A percentile compares a stretch with the other conserved stretches of the same genome.
Conservation (phyloP, 2,329 filamentous ascomycete genomes). For the Hymenoscyphus occultus region DNA sequence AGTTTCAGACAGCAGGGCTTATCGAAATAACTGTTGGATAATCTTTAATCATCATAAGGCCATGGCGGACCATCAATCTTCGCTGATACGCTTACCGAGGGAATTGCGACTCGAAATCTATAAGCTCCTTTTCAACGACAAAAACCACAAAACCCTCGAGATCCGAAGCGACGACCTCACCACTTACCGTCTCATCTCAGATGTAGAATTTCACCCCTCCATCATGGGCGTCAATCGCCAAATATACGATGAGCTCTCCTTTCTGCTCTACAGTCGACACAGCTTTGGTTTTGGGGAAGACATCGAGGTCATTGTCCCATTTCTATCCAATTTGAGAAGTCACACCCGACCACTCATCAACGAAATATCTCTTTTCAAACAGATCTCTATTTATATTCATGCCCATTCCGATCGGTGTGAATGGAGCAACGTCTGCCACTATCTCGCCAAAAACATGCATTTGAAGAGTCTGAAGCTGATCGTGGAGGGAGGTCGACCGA, state of each 20-base stretch:
- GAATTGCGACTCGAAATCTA: conserved; percentile 34
- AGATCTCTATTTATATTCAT: conserved; percentile 50
- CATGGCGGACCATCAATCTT: conserved; percentile 19
- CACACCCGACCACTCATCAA: conserved; percentile 46
- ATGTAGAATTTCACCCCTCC: conserved; percentile 42
- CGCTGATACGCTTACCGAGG: conserved; percentile 28
- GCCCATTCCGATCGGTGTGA: conserved; percentile 52
- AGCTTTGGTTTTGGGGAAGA: conserved; percentile 58
- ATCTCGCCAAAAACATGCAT: conserved; percentile 40
- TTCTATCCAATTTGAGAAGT: conserved; percentile 55
- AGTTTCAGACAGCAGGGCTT: background rate
- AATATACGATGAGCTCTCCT: conserved; percentile 54
- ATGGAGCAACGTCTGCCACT: conserved; percentile 52
- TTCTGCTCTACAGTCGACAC: conserved; percentile 54
- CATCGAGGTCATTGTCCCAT: conserved; percentile 59
- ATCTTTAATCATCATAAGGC: background rate
- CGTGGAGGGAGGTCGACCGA: conserved; percentile 53
- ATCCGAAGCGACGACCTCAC: conserved; percentile 45
- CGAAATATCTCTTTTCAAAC: conserved; percentile 53
- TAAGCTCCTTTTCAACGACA: conserved; percentile 43
- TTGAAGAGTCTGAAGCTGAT: conserved; percentile 48
- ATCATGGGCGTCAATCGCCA: conserved; percentile 47
- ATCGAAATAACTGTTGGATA: background rate
- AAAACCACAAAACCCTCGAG: conserved; percentile 36
- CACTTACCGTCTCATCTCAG: conserved; percentile 52